These are phyloP conservation scores for Golubevia sp. DNA, from an alignment of 1,284 basidiomycete species.

Conservation along the genomic window DNA sequence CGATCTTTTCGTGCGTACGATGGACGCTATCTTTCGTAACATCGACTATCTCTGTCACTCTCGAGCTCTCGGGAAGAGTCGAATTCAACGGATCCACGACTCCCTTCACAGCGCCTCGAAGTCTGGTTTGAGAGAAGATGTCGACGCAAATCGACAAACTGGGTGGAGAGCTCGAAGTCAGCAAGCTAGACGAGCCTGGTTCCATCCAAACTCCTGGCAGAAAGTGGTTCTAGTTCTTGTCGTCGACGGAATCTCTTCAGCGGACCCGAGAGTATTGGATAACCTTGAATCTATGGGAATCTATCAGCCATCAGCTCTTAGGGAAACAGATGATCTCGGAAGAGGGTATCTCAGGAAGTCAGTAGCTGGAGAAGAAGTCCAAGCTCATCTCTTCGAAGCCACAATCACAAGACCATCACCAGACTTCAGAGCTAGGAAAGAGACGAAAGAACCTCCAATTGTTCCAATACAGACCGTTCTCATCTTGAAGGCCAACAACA, in stretches of 20 bases:
- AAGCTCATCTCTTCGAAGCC: slow-evolving; percentile 9
- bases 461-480: slow-evolving; percentile 9
- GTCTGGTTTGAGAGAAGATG: slow-evolving; percentile 1
- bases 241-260: slow-evolving; percentile 1
- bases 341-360: neutral
- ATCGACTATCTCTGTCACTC: neutral
- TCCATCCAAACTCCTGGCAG: slow-evolving; percentile 5
- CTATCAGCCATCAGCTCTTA: slow-evolving; percentile 5
- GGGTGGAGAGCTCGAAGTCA: neutral
- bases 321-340: slow-evolving; percentile 1
- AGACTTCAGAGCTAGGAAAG: slow-evolving; percentile 6
- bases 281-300: slow-evolving; percentile 12
- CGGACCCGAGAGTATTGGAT: slow-evolving; percentile 10
- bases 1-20: slow-evolving; percentile 3
- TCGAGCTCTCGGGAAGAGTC: neutral
- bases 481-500: slow-evolving; percentile 7
- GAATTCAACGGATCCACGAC: no score
- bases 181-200: neutral
- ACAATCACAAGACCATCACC: slow-evolving; percentile 7
- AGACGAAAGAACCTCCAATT: slow-evolving; percentile 1
- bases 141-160: neutral
- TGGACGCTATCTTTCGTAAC: slow-evolving; percentile 5
- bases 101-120: neutral
- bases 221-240: slow-evolving; percentile 10
- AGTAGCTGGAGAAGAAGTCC: slow-evolving; percentile 5